These are phyloP conservation scores for Acacia melanoxylon DNA, from an alignment of 306 rosid genomes.

Conservation along the genomic window DNA sequence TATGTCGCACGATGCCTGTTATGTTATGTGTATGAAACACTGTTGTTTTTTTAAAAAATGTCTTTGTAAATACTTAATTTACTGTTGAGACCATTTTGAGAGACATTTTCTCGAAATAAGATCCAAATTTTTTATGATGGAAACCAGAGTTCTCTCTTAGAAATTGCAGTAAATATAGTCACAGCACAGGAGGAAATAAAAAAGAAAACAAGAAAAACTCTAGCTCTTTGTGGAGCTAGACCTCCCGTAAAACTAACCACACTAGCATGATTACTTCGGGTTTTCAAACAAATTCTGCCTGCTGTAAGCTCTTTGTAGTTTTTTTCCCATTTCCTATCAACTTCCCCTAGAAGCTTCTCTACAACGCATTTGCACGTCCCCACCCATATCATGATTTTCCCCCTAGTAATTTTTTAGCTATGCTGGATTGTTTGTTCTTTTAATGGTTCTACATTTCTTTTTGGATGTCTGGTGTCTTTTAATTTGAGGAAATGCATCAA, in stretches of 20 bases:
- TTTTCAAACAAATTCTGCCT: background rate
- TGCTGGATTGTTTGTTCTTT: background rate
- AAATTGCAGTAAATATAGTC: background rate
- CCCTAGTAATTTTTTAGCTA: background rate
- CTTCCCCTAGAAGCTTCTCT: background rate
- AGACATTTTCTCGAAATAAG: background rate
- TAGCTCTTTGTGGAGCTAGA: background rate
- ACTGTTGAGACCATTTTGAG: background rate
- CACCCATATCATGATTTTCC: background rate
- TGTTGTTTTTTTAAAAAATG: background rate
- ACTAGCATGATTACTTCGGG: background rate
- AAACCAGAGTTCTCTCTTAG: background rate
- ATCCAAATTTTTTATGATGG: slow-evolving; percentile 10
- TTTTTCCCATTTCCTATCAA: background rate
- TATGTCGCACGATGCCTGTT: slow-evolving; percentile 8
- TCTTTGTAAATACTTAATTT: background rate
- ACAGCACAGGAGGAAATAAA: background rate
- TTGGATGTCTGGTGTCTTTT: background rate
- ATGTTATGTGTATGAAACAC: slow-evolving; percentile 25
- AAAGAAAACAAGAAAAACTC: background rate
- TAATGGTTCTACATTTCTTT: background rate
- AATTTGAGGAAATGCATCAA: background rate
- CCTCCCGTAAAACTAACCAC: background rate
- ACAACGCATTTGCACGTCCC: background rate
- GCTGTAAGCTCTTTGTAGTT: background rate